These are phyloP conservation scores for Solanum hybrid DNA, from an alignment of 305 asterid species.

Conservation along the genomic window DNA sequence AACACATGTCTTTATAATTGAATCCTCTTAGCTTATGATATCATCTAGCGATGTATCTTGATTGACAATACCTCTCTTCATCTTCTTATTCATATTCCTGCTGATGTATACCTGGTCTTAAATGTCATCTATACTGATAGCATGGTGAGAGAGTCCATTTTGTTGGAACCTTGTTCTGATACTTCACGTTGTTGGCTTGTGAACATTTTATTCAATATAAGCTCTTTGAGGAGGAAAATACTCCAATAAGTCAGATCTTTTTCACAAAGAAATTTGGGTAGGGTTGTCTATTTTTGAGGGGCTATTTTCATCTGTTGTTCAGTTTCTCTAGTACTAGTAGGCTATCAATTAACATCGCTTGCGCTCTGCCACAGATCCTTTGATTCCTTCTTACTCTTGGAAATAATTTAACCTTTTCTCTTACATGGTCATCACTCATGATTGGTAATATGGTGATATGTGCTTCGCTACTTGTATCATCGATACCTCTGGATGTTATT, in stretches of 20 bases:
- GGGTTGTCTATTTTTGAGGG: neutral
- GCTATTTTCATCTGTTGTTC: neutral
- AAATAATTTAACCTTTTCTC: neutral
- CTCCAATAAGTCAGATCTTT: neutral
- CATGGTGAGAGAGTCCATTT: neutral
- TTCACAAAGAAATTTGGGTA: neutral
- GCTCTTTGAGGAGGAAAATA: neutral
- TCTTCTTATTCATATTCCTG: neutral
- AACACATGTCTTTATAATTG: neutral
- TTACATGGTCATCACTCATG: neutral
- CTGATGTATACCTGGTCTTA: neutral
- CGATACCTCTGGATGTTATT: neutral
- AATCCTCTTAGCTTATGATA: slow-evolving; percentile 3
- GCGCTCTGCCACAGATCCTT: neutral
- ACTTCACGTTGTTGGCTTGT: neutral
- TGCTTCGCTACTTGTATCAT: neutral
- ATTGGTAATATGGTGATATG: neutral
- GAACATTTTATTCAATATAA: neutral
- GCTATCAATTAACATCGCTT: neutral
- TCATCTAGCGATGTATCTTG: neutral
- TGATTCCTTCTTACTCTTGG: neutral
- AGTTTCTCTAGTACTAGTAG: neutral
- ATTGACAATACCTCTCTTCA: neutral
- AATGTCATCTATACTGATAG: neutral
- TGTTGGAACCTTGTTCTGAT: neutral